Evolutionary conservation across 768 basidiomycete genomes (phyloP).

Genomic region (Collybiopsis confluens): DNA sequence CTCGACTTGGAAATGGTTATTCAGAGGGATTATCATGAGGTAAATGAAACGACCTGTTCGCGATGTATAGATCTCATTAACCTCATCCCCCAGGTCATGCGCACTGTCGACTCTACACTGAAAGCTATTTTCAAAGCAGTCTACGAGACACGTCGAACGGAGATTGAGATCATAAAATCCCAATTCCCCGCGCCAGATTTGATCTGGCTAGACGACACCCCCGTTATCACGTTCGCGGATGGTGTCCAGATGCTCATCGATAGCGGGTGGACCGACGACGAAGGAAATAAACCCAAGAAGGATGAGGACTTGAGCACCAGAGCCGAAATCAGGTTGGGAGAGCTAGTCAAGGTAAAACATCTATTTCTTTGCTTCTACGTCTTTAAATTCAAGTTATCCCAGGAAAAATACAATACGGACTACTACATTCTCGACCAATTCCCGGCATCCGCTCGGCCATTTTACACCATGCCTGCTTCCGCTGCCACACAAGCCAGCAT

Average conservation of each 20-base stretch:
- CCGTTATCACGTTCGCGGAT: constrained; percentile 44
- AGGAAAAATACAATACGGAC: constrained; percentile 47
- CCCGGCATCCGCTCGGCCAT: constrained; percentile 44
- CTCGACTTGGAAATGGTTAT: constrained; percentile 54
- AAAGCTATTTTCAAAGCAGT: not conserved
- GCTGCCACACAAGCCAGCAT: constrained; percentile 21
- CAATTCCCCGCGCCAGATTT: constrained; percentile 52
- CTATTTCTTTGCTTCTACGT: not conserved
- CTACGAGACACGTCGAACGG: not conserved
- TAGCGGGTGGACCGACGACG: constrained; percentile 30
- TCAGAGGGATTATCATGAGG: constrained; percentile 48
- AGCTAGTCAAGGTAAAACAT: constrained; percentile 28
- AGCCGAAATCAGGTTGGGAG: constrained; percentile 44
- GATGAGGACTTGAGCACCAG: constrained; percentile 49
- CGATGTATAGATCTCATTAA: constrained; percentile 25
- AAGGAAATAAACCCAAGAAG: constrained; percentile 29
- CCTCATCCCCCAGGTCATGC: not conserved
- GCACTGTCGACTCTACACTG: not conserved
- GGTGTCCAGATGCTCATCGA: constrained; percentile 51
- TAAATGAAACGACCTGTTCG: constrained; percentile 22
- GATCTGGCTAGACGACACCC: constrained; percentile 51
- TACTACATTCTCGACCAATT: constrained; percentile 58
- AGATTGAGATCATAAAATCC: constrained; percentile 17
- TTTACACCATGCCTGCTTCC: constrained; percentile 55
- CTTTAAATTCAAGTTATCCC: not conserved